Conservation (phyloP, 2,329 filamentous ascomycete genomes). For the Dendrostoma leiphaemia region DNA sequence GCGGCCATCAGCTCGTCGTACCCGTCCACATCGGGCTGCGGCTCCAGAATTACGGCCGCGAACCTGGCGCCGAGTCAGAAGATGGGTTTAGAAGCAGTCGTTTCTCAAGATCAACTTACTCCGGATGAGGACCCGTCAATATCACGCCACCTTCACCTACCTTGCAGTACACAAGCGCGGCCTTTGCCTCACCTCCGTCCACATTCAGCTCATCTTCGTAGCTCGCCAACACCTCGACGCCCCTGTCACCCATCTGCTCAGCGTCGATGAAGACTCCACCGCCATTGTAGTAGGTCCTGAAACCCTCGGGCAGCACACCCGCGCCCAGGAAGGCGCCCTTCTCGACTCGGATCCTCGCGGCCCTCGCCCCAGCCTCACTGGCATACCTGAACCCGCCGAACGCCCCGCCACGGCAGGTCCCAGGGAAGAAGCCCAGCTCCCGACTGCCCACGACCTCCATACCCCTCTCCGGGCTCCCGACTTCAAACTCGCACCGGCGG, state of each 20-base stretch:
- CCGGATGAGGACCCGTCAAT: slow-evolving; percentile 86
- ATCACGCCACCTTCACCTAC: slow-evolving; percentile 78
- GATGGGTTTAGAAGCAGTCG: slow-evolving; percentile 9
- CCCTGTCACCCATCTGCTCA: slow-evolving; percentile 55
- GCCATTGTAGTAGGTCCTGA: slow-evolving; percentile 87
- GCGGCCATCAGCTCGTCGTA: slow-evolving; percentile 70
- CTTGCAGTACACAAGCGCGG: slow-evolving; percentile 80
- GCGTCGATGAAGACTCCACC: slow-evolving; percentile 91
- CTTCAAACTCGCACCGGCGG: slow-evolving; percentile 83
- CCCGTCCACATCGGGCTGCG: slow-evolving; percentile 61
- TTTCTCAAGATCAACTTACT: slow-evolving; percentile 50
- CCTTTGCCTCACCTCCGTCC: slow-evolving; percentile 68
- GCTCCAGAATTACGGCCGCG: slow-evolving; percentile 72
- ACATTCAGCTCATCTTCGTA: slow-evolving; percentile 76
- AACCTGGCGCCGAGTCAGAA: slow-evolving; percentile 53
- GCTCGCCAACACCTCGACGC: slow-evolving; percentile 78
- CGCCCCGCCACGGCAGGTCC: slow-evolving; percentile 79
- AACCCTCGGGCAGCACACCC: slow-evolving; percentile 55
- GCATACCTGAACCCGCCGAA: slow-evolving; percentile 89
- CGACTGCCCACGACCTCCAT: slow-evolving; percentile 84
- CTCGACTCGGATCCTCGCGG: slow-evolving; percentile 64
- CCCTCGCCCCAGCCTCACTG: slow-evolving; percentile 79
- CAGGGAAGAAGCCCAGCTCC: slow-evolving; percentile 87
- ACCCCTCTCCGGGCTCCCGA: slow-evolving; percentile 62
- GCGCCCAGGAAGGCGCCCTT: slow-evolving; percentile 52